Conservation (phyloP, 208 protist genomes). For the Wallacemonas sp. region DNA sequence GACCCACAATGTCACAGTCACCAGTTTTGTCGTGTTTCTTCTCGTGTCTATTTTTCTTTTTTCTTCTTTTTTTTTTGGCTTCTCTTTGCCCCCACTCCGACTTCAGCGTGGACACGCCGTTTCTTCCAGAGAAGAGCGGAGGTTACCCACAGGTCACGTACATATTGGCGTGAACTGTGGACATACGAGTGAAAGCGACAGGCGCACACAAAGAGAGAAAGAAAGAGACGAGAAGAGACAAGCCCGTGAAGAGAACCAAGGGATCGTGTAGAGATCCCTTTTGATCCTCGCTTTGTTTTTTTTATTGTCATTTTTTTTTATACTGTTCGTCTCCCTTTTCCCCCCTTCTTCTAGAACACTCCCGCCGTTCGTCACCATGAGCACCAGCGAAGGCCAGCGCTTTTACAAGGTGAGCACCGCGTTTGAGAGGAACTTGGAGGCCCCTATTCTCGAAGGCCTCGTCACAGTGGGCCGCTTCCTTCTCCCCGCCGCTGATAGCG, state of each 20-base stretch:
- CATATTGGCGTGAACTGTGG: too few species aligned
- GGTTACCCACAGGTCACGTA: too few species aligned
- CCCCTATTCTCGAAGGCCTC: slow-evolving; percentile 48
- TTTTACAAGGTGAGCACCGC: slow-evolving; percentile 56
- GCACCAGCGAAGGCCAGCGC: slow-evolving; percentile 23
- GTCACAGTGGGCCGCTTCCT: slow-evolving; percentile 73
- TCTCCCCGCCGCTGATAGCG: slow-evolving; percentile 18
- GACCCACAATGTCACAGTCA: background rate
- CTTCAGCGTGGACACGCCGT: too few species aligned
- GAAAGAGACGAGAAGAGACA: background rate
- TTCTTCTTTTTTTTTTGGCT: slow-evolving; percentile 3
- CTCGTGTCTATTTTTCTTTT: background rate
- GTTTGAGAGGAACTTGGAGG: slow-evolving; percentile 65
- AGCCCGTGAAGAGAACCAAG: too few species aligned
- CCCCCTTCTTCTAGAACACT: background rate
- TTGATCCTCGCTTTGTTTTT: slow-evolving; percentile 8
- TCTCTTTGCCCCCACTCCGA: slow-evolving; percentile 14
- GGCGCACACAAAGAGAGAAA: background rate
- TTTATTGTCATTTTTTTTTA: too few species aligned
- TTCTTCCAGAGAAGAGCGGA: too few species aligned
- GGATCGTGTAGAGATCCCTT: too few species aligned
- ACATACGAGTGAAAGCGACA: too few species aligned
- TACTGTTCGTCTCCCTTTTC: slow-evolving; percentile 16
- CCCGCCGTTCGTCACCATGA: slow-evolving; percentile 4
- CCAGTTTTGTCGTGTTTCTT: background rate